Base-by-base conservation (phyloP, 768 basidiomycete species). In the Dacryopinax spathularia region DNA sequence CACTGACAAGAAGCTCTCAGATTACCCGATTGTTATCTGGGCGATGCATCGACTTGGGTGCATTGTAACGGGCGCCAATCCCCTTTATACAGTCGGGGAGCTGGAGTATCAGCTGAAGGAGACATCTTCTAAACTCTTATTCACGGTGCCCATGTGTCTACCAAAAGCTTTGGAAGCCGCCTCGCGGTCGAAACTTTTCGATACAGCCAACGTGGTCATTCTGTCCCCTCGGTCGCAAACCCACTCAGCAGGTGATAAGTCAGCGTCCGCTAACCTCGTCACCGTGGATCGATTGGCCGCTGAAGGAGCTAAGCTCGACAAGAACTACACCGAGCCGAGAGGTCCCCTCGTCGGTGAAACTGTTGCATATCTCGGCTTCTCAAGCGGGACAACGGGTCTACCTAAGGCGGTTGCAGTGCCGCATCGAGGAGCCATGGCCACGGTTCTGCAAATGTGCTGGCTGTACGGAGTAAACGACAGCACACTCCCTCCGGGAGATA, bases 361-460 rank as follows among this genome's bases (percentile, higher is more conserved):
- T 0, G 73, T 88, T 1, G 87, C 85, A 0, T 87, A 89, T 70
- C 75, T 89, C 2, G 75, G 85, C 0, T 88, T 87, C 69, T 89
- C 88, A 0, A 89, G 88, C 68, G 88, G 88, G 25, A 89, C 88
- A 0, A 88, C 80, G 65, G 88, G 88, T 0, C 74, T 84, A 2
- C 86, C 88, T 0, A 89, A 89, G 80, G 86, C 39, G 7, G 39
- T 41, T 5, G 18, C 5, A 5, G 18, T 41, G 7, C 7, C 39
- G 18, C 39, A 41, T 18, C 39, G 39, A 22, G 18, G 4, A 6
- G 39, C 22, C 4, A 6, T 41, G 7, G 18, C 39, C 18, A 22
- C 22, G 7, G 7, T 41, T 5, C 39, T 41, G 39, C 39, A 41
- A 22, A 41, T 41, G 7, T 6, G 7, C 18, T 6, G 5, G 39